Base-by-base conservation (phyloP, 1,139 yeast species). In the Nematodospora anomalae region DNA sequence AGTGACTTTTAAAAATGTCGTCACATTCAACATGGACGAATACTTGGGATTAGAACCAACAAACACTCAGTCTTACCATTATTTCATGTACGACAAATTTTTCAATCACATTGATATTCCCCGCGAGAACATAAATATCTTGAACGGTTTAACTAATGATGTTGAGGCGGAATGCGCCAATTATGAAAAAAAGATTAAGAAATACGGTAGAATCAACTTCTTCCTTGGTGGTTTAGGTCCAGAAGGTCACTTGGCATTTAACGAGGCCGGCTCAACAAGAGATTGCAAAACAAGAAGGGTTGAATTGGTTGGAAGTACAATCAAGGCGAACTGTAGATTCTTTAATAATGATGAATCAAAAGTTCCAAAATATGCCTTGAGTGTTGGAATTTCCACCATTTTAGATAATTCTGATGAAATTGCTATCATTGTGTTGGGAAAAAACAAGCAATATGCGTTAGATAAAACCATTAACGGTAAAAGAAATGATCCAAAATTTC, bases 201-300 rank as follows among this genome's bases (percentile, higher is more conserved):
- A 55, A 29, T 68, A 63, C 46, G 83, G 82, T 9, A 70, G 74
- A 35, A 76, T 79, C 44, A 67, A 79, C 49, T 61, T 79, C 40
- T 79, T 79, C 49, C 55, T 79, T 53, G 84, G 83, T 9, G 84
- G 84, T 1, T 63, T 79, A 50, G 84, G 84, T 3, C 78, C 81
- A 15, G 80, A 79, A 51, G 84, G 84, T 24, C 83, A 79, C 53
- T 65, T 79, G 52, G 84, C 84, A 1, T 79, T 79, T 52, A 79
- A 79, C 54, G 84, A 79, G 55, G 67, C 75, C 13, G 84, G 84
- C 8, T 74, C 80, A 6, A 33, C 67, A 3, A 62, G 78, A 42
- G 53, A 60, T 41, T 70, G 78, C 6, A 55, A 44, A 13, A 79
- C 84, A 1, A 62, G 84, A 46, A 60, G 61, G 45, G 79, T 79